Conservation (phyloP, 129 eudicot genomes). For the Scalesia atractyloides region DNA sequence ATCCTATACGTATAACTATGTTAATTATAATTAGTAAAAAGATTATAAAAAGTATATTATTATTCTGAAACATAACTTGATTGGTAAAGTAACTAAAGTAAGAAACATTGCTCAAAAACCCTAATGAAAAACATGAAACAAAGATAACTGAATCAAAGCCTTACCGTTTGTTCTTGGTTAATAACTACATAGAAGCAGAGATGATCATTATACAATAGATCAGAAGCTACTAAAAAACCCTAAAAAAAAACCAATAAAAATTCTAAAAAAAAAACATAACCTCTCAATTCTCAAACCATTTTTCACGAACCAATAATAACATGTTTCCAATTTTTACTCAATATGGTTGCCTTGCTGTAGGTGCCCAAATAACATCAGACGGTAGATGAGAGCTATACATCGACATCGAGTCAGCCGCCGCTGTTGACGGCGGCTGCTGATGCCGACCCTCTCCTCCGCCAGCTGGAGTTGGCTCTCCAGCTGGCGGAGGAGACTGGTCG, state of each 20-base stretch:
- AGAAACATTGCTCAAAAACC: neutral
- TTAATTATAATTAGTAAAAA: too few relatives aligned
- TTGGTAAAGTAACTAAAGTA: neutral
- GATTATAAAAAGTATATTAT: too few relatives aligned
- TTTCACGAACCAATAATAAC: neutral
- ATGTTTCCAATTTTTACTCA: neutral
- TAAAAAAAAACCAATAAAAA: neutral
- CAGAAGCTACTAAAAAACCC: conserved; percentile 28
- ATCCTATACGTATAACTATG: too few relatives aligned
- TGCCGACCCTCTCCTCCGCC: conserved; percentile 33
- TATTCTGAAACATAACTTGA: neutral
- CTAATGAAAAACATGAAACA: neutral
- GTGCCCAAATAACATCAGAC: conserved; percentile 76
- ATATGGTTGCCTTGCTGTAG: conserved; percentile 63
- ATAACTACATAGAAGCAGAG: neutral
- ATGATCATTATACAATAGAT: conserved; percentile 9
- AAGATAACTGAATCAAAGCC: neutral
- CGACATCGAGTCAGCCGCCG: conserved; percentile 38
- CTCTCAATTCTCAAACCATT: neutral
- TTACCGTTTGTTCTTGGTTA: conserved; percentile 1
- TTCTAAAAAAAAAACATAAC: neutral
- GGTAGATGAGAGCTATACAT: conserved; percentile 52
- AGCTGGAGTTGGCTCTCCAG: conserved; percentile 9
- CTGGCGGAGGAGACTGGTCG: conserved; percentile 34
- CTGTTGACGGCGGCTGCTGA: conserved; percentile 22